Evolutionary conservation across 2,329 filamentous ascomycete species (phyloP).

Genomic region (Microsporum canis): DNA sequence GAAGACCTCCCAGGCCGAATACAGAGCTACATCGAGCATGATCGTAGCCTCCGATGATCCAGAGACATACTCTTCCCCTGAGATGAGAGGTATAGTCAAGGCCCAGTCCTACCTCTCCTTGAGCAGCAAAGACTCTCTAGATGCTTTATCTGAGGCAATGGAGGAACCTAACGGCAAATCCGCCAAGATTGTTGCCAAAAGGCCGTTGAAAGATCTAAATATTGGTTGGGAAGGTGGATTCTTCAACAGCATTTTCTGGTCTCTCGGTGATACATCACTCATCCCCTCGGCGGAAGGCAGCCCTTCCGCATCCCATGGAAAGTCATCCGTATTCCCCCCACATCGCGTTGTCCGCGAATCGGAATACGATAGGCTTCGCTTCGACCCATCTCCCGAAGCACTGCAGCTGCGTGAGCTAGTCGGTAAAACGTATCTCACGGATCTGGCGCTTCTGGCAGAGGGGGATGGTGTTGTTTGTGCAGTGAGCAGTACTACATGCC

Average conservation of each 20-base stretch:
- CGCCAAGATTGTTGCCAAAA: slow-evolving; percentile 2
- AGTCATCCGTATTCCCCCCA: slow-evolving; percentile 9
- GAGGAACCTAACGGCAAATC: slow-evolving; percentile 2
- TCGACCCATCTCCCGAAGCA: slow-evolving; percentile 33
- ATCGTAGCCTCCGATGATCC: slow-evolving; percentile 74
- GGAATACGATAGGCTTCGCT: slow-evolving; percentile 15
- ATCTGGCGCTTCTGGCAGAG: slow-evolving; percentile 60
- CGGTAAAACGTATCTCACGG: slow-evolving; percentile 69
- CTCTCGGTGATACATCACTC: slow-evolving; percentile 48
- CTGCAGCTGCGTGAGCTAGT: slow-evolving; percentile 60
- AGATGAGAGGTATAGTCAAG: slow-evolving; percentile 42
- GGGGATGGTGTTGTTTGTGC: slow-evolving; percentile 65
- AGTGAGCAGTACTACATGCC: slow-evolving; percentile 53
- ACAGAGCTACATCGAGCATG: slow-evolving; percentile 25
- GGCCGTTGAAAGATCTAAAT: slow-evolving; percentile 50
- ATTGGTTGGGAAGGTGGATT: slow-evolving; percentile 86
- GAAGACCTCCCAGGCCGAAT: slow-evolving; percentile 35
- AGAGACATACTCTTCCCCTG: slow-evolving; percentile 55
- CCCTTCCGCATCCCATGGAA: slow-evolving; percentile 17
- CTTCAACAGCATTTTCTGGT: slow-evolving; percentile 71
- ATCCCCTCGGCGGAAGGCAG: slow-evolving; percentile 28
- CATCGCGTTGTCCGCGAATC: not conserved
- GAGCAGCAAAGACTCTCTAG: slow-evolving; percentile 58
- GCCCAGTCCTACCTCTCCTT: slow-evolving; percentile 70
- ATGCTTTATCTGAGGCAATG: slow-evolving; percentile 4